phyloP scores from a whole-genome alignment of 164 flowering plant genomes.

The Macadamia tetraphylla region DNA sequence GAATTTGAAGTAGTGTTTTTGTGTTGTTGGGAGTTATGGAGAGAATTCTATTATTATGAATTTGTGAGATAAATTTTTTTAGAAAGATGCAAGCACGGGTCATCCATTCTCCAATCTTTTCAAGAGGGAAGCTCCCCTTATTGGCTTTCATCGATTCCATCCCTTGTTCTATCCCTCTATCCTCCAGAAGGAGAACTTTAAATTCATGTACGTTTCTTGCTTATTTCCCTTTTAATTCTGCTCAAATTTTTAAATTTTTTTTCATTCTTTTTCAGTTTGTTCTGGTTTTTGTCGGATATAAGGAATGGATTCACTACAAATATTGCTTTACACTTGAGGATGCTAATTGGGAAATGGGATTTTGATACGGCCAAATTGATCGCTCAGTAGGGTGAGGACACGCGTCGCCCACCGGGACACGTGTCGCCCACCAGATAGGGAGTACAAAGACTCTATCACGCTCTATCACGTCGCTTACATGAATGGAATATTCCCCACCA shows the following conservation, averaged over 20 bases:
- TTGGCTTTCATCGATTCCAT: constrained; percentile 26
- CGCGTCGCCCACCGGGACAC: too few relatives aligned
- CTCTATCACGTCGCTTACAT: too few relatives aligned
- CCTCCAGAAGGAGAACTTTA: constrained; percentile 15
- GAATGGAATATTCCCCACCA: too few relatives aligned
- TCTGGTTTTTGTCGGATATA: not conserved
- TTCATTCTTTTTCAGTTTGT: not conserved
- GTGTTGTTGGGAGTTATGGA: not conserved
- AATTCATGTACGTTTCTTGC: constrained; percentile 24
- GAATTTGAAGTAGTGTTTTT: not conserved
- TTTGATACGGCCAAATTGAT: not conserved
- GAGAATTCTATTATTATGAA: not conserved
- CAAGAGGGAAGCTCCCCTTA: constrained; percentile 33
- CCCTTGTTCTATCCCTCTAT: constrained; percentile 16
- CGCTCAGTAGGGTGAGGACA: too few relatives aligned
- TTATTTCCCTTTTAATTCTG: not conserved
- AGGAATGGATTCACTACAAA: not conserved
- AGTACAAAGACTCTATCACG: too few relatives aligned
- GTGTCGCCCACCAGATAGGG: too few relatives aligned
- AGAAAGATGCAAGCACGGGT: constrained; percentile 28
- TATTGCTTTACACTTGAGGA: too few relatives aligned
- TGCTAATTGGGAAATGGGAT: not conserved
- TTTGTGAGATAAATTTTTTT: not conserved
- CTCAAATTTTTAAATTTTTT: not conserved
- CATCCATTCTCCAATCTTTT: constrained; percentile 19